Percentiles rank a stretch among this genome's conserved stretches.
phyloP scores from a whole-genome alignment of 768 basidiomycete genomes.

The Russula earlei region DNA sequence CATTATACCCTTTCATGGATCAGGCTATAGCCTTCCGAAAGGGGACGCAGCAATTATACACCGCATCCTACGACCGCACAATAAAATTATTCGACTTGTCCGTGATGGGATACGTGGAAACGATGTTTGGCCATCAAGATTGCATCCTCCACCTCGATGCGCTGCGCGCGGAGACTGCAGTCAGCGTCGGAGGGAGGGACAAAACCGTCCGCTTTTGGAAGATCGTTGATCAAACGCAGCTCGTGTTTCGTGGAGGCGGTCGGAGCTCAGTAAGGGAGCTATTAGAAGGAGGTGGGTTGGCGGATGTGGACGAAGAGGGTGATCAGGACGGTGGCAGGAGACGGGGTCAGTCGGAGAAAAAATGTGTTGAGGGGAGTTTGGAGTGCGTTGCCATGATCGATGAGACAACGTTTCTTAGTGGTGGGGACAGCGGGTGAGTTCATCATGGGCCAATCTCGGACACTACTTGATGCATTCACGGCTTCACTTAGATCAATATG shows the following conservation, averaged over 20 bases:
- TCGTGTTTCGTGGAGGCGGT: conserved; percentile 95
- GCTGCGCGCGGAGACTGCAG: conserved; percentile 72
- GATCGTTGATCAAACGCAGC: conserved; percentile 86
- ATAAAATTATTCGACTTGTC: conserved; percentile 77
- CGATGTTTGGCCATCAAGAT: conserved; percentile 95
- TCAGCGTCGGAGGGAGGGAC: conserved; percentile 85
- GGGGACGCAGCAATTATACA: conserved; percentile 63
- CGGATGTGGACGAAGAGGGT: conserved; percentile 47
- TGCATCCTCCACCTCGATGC: conserved; percentile 68
- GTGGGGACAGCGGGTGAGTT: conserved; percentile 91
- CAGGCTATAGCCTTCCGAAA: conserved; percentile 71
- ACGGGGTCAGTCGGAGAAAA: conserved; percentile 32
- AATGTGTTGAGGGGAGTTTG: conserved; percentile 81
- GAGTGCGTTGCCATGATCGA: conserved; percentile 94
- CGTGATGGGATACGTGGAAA: conserved; percentile 90
- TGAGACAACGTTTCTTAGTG: conserved; percentile 84
- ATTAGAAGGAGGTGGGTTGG: conserved; percentile 64
- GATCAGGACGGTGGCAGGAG: conserved; percentile 25
- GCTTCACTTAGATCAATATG: conserved; percentile 65
- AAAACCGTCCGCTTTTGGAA: conserved; percentile 94
- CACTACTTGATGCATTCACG: neutral
- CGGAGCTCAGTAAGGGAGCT: conserved; percentile 71
- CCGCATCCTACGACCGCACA: conserved; percentile 78
- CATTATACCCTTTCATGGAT: neutral
- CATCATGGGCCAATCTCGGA: neutral